These are phyloP conservation scores for Tarenaya hassleriana DNA, from an alignment of 345 rosid species.

Conservation along the genomic window DNA sequence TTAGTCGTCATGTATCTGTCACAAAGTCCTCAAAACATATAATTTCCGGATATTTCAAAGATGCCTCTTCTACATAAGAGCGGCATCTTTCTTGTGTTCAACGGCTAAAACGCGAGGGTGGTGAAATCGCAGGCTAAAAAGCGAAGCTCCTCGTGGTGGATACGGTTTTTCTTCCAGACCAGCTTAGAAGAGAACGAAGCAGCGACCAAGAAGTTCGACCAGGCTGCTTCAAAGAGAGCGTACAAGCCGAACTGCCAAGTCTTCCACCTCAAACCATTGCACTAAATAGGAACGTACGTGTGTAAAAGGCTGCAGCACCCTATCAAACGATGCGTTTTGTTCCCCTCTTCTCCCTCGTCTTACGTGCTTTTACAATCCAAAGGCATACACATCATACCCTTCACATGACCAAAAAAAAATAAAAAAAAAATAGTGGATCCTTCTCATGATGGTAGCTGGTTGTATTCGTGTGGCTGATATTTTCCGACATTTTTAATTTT, in stretches of 20 bases:
- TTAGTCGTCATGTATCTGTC: not conserved
- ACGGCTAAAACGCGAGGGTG: not conserved
- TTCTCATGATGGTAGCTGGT: too few relatives aligned
- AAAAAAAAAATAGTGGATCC: too few relatives aligned
- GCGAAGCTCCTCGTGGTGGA: slow-evolving; percentile 45
- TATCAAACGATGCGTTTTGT: too few relatives aligned
- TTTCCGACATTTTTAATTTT: too few relatives aligned
- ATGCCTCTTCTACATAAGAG: not conserved
- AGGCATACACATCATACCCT: too few relatives aligned
- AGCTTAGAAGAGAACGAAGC: slow-evolving; percentile 39
- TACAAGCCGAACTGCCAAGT: slow-evolving; percentile 41
- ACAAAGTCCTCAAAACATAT: slow-evolving; percentile 9
- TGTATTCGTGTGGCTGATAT: too few relatives aligned
- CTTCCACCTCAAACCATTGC: slow-evolving; percentile 43
- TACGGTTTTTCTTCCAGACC: slow-evolving; percentile 29
- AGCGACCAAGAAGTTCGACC: slow-evolving; percentile 37
- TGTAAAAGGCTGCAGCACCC: too few relatives aligned
- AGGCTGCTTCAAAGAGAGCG: slow-evolving; percentile 32
- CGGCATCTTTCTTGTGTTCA: not conserved
- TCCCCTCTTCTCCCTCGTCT: too few relatives aligned
- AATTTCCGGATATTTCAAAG: slow-evolving; percentile 3
- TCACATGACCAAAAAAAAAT: too few relatives aligned
- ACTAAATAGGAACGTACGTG: too few relatives aligned
- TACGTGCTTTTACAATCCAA: too few relatives aligned
- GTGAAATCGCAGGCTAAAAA: slow-evolving; percentile 34